Evolutionary conservation across 1,284 basidiomycete species (phyloP), one percentile per base, ranked within the genome.

Genomic region (Sanghuangporus baumii): DNA sequence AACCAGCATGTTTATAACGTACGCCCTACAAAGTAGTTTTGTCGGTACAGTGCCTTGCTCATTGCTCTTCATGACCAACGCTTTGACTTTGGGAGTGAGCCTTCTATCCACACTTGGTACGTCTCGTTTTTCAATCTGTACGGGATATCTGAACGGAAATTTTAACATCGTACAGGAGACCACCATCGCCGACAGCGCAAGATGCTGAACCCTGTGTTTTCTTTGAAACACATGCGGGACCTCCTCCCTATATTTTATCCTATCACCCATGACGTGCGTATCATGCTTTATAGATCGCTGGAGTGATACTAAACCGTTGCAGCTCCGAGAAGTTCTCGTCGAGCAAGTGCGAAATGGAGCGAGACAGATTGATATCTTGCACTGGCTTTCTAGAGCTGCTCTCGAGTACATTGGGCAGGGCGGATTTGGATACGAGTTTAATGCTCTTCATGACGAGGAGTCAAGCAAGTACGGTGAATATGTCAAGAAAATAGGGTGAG

Each of bases 311-410:
- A 76, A 6, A 72, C 66, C 4, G 11, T 57, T 59, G 67, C 9
- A 69, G 70, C 59, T 66, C 43, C 73, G 71, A 43, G 73, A 77
- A 6, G 71, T 67, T 6, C 52, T 71, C 9, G 54, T 34, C 26
- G 48, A 41, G 16, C 56, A 57, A 57, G 58, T 68, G 3, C 34
- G 52, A 20, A 34, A 59, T 31, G 67, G 71, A 11, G 34, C 64
- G 0, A 54, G 65, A n/a, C 69, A 81, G 68, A 66, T 81, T 70
- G 69, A 82, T 72, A 62, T 79, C 26, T 60, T 76, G 12, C 67
- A 73, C n/a, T 79, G 76, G 76, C 74, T 76, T 71, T 68, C 72
- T 1, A 71, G 74, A 16, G 70, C 71, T 4, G 75, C 77, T 20
- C 61, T 75, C 16, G 74, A 76, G 61, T 64, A 72, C n/a, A 70